Conservation (phyloP, 148 eudicot genomes). For the Talinum fruticosum region DNA sequence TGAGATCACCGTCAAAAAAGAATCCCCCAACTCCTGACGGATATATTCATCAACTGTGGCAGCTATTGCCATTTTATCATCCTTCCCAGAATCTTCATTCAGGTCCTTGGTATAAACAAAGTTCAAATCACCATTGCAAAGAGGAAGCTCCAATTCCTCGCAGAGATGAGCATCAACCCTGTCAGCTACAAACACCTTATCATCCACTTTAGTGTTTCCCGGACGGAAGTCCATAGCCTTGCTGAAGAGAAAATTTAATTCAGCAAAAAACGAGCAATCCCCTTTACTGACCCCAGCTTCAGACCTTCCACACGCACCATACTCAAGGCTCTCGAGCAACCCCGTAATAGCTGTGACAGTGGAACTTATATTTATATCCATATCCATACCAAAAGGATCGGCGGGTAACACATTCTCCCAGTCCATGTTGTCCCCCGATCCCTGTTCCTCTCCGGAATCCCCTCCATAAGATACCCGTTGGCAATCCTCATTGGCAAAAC, state of each 20-base stretch:
- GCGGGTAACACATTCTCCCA: constrained; percentile 66
- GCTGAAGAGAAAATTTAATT: constrained; percentile 51
- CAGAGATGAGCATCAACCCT: constrained; percentile 8
- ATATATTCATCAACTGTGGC: not conserved
- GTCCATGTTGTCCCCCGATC: constrained; percentile 39
- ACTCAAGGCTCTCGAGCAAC: constrained; percentile 67
- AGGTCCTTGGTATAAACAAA: constrained; percentile 16
- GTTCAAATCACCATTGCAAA: constrained; percentile 19
- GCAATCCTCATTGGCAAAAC: constrained; percentile 53
- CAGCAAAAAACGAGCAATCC: constrained; percentile 44
- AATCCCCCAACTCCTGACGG: constrained; percentile 15
- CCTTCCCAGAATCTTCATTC: not conserved
- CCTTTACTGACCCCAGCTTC: constrained; percentile 31
- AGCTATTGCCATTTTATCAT: not conserved
- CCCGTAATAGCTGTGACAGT: constrained; percentile 78
- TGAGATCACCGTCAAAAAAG: constrained; percentile 13
- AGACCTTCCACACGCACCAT: constrained; percentile 39
- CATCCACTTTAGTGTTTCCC: constrained; percentile 25
- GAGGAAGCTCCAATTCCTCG: constrained; percentile 21
- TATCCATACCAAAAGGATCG: constrained; percentile 94
- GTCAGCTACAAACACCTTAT: constrained; percentile 20
- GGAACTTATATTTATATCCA: constrained; percentile 75
- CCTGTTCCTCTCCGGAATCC: constrained; percentile 38
- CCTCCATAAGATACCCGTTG: constrained; percentile 47
- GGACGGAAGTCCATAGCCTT: constrained; percentile 45